Evolutionary conservation across 345 rosid species (phyloP).

Genomic region (Erysimum cheiranthoides): DNA sequence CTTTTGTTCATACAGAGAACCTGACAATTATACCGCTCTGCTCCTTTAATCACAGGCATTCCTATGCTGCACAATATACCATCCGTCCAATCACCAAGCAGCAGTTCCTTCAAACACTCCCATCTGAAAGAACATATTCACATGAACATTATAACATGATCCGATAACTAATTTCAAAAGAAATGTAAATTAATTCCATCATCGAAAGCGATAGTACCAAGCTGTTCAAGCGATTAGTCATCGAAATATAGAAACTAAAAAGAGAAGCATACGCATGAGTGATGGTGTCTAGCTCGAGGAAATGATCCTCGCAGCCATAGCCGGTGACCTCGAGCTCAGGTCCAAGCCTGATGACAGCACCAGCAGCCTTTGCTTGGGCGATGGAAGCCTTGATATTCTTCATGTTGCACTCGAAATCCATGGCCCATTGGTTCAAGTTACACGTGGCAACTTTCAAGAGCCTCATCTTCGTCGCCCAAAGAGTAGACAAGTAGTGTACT

Average conservation of each 20-base stretch:
- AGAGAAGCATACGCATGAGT: constrained; percentile 64
- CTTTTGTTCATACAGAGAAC: constrained; percentile 78
- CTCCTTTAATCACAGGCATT: constrained; percentile 88
- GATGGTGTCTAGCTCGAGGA: constrained; percentile 89
- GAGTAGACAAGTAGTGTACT: background rate
- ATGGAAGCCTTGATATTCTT: constrained; percentile 85
- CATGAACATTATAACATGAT: background rate
- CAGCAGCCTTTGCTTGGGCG: constrained; percentile 62
- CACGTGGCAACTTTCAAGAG: constrained; percentile 83
- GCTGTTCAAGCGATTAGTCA: background rate
- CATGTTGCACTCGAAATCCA: constrained; percentile 85
- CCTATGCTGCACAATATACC: constrained; percentile 93
- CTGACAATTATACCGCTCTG: constrained; percentile 95
- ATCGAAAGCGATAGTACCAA: constrained; percentile 5
- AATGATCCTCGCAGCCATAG: constrained; percentile 99
- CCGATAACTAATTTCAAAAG: background rate
- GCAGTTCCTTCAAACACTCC: constrained; percentile 90
- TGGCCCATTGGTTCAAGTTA: constrained; percentile 94
- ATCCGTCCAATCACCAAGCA: constrained; percentile 83
- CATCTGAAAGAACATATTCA: constrained; percentile 57
- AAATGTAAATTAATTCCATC: background rate
- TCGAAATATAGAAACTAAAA: background rate
- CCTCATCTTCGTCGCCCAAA: constrained; percentile 59
- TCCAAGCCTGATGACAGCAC: constrained; percentile 88
- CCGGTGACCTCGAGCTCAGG: constrained; percentile 98